Base-by-base conservation (phyloP, 108 stramenopile genomes). In the Fragilaria crotonensis region DNA sequence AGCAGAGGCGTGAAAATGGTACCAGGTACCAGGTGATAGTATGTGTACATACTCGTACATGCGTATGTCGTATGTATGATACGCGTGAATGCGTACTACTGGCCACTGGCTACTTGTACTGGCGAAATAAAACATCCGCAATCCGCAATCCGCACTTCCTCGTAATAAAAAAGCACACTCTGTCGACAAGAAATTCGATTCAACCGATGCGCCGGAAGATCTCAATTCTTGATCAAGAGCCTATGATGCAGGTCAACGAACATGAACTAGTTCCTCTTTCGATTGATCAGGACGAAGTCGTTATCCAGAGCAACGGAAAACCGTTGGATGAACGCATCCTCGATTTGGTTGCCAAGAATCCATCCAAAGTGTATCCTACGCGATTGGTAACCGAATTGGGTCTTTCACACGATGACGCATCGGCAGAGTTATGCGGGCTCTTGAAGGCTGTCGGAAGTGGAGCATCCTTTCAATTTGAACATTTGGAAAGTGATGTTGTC, bases 381-480 rank as follows among this genome's bases (percentile, higher is more conserved):
- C 47, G 59, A 33, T 60, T 92, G 31, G 68, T 83, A 7, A 70
- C 78, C n/a, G 70, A 77, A 44, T 48, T 92, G 25, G 90, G 90
- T 9, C 68, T 92, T 7, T 75, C 72, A 45, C 54, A 87, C 33
- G 76, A 88, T 46, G 90, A 92, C 57, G 90, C 90, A 30, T 73
- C 70, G 14, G 75, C 80, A 3, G 90, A 92, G 63, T 63, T 92
- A 14, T 92, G 90, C 59, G 81, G 76, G 4, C 31, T 92, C 21
- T 32, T 92, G 19, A 54, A 76, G 5, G 82, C 84, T 2, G 87
- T 92, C 17, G 87, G 87, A 18, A 74, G 78, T 47, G 78, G 78
- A 33, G 80, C 90, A 3, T 67, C 79, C 23, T 89, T 93, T 73
- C 55, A 48, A 18, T 93, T 93, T 63, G 85, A 85, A 48, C 59